Base-by-base conservation (phyloP, 176 grass and related monocot species). In the Rhipidocladum racemiflorum region DNA sequence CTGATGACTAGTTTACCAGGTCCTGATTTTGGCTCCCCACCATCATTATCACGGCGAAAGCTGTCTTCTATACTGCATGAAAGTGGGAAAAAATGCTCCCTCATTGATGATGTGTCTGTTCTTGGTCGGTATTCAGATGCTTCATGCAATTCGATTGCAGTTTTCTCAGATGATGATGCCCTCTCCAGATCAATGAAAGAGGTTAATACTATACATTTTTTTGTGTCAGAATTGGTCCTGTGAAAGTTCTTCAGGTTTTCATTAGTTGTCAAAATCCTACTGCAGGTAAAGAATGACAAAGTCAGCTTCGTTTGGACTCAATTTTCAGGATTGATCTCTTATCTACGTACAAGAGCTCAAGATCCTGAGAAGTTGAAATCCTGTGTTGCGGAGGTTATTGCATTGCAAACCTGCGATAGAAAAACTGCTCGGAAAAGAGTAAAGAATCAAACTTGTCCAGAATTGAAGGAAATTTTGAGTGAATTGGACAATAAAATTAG, bases 1-100 rank as follows among this genome's bases (percentile, higher is more conserved):
- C 85, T 72, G n/a, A 82, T 76, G 61, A 55, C 66, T 74, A 9
- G 80, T 86, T 70, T 61, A 78, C 17, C 86, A 98, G 95, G 95
- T 80, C 95, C 95, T 70, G 90, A 95, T 83, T 98, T 91, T 95
- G 95, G 95, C 34, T 94, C 85, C 50, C 86, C 82, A 70, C 92
- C 86, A 44, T 85, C 66, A 9, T 68, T 72, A 25, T 84, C 85
- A 74, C 80, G 83, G 44, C 72, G n/a, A 20, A 95, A 95, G 63
- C 79, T 98, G 63, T 70, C 92, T 59, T 85, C 90, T 49, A 32
- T 89, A 80, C 74, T 98, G 76, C 91, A 87, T 83, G 85, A 93
- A 76, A 84, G 55, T 86, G 87, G 90, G 67, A 95, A 81, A 88
- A 91, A 64, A 62, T 92, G 92, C 69, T 91, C 92, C 30, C 85